Evolutionary conservation across 805 yeast genomes (phyloP), one percentile per base, ranked within the genome.

Genomic region (Saccharomycopsis javanensis): DNA sequence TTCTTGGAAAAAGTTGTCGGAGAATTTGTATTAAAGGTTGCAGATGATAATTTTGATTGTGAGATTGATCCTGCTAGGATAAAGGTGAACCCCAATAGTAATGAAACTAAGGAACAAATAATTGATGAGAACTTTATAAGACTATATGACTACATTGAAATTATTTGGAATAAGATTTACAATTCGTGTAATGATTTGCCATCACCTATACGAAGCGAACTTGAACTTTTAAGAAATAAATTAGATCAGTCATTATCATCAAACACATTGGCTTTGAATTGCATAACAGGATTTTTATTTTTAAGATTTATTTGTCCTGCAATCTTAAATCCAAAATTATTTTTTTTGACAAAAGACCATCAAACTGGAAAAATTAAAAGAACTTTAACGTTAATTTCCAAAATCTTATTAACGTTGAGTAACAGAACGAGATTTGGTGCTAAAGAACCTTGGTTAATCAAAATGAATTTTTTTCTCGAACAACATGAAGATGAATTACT

Each of bases 291-390:
- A 0, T 87, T 94, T 64, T 72, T 92, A 11, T 94, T 92, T 67
- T 71, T 92, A 59, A 74, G 97, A 59, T 88, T 85, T 68, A 79
- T 90, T 62, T 90, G 97, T 64, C 98, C 99, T 0, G 96, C 96
- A 0, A 79, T 92, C 30, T 71, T 94, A 66, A 91, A 89, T 65
- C 99, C 99, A 0, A 89, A 88, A 64, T 69, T 91, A 53, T 90
- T 89, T 68, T 82, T 83, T 60, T 72, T 94, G 53, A 80, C 88
- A 0, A 77, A 79, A 54, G 75, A 79, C 37, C 92, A 87, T 63
- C 88, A 89, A 59, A 76, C 82, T 7, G 88, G 90, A 1, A 75
- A 75, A 10, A 75, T 83, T 1, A 91, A 89, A 62, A 75, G 96
- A 59, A 86, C 96, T 0, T 70, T 92, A 51, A 89, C 96, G 0